Evolutionary conservation across 2,329 filamentous ascomycete species (phyloP).

Genomic region (Colletotrichum eleusines): DNA sequence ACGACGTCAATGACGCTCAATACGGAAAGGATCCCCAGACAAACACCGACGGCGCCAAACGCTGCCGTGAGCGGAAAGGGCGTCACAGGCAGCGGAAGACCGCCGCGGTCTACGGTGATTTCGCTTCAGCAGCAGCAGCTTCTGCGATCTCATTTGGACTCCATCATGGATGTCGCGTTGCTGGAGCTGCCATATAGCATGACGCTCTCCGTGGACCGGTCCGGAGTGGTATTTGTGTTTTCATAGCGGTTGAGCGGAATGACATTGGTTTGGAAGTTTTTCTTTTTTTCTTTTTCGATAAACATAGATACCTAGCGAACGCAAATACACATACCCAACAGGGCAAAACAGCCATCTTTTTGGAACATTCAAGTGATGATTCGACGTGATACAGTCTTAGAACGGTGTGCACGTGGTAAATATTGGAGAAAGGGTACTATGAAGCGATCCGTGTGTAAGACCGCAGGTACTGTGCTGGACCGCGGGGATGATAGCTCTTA

Average conservation of each 20-base stretch:
- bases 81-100: slow-evolving; percentile 53
- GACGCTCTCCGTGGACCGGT: slow-evolving; percentile 90
- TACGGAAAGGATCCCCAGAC: slow-evolving; percentile 68
- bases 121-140: slow-evolving; percentile 89
- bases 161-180: slow-evolving; percentile 87
- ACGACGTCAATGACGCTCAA: slow-evolving; percentile 74
- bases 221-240: slow-evolving; percentile 90
- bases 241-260: slow-evolving; percentile 18
- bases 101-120: slow-evolving; percentile 84
- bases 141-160: slow-evolving; percentile 87
- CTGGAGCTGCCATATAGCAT: slow-evolving; percentile 92
- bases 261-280: slow-evolving; percentile 22
- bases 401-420: background rate
- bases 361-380: background rate
- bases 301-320: slow-evolving; percentile 33
- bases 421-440: fast-evolving
- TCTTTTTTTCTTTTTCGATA: too few relatives aligned
- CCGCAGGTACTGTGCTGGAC: background rate
- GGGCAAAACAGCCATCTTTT: background rate
- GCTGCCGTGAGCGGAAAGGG: slow-evolving; percentile 49
- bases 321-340: slow-evolving; percentile 14
- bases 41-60: slow-evolving; percentile 50
- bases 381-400: slow-evolving; percentile 2
- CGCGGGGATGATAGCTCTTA: slow-evolving; percentile 38
- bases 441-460: background rate